Conservation (phyloP, 805 yeast genomes). For the Tetrapisispora nanseiensis region DNA sequence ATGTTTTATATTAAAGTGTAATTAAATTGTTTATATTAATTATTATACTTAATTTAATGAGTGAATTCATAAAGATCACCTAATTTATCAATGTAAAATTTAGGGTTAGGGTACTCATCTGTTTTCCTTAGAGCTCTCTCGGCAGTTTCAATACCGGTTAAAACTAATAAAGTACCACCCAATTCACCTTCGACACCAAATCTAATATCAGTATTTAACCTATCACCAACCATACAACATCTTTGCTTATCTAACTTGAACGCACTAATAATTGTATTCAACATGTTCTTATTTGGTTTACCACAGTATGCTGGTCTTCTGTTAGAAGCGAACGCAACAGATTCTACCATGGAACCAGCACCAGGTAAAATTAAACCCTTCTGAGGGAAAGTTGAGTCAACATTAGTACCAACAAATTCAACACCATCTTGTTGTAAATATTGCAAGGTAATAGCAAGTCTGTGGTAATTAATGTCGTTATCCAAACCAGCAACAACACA, state of each 20-base stretch:
- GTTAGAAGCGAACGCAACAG: constrained; percentile 66
- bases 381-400: constrained; percentile 89
- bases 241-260: constrained; percentile 43
- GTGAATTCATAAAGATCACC: constrained; percentile 61
- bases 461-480: constrained; percentile 65
- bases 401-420: constrained; percentile 83
- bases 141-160: constrained; percentile 85
- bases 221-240: constrained; percentile 90
- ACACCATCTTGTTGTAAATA: constrained; percentile 53
- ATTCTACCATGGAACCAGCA: constrained; percentile 84
- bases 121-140: constrained; percentile 38
- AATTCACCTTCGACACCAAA: constrained; percentile 85
- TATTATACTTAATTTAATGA: constrained; percentile 2
- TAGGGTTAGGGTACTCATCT: constrained; percentile 40
- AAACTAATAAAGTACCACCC: constrained; percentile 69
- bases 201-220: constrained; percentile 88
- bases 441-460: constrained; percentile 71
- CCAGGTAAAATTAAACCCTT: constrained; percentile 84
- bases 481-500: constrained; percentile 88
- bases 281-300: constrained; percentile 82
- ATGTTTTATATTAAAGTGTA: not conserved
- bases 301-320: constrained; percentile 86
- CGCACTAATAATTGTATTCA: constrained; percentile 74
- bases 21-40: too few relatives aligned
- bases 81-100: constrained; percentile 56